Evolutionary conservation across 2,329 filamentous ascomycete species (phyloP).

Genomic region (Hypoxylon sp.): DNA sequence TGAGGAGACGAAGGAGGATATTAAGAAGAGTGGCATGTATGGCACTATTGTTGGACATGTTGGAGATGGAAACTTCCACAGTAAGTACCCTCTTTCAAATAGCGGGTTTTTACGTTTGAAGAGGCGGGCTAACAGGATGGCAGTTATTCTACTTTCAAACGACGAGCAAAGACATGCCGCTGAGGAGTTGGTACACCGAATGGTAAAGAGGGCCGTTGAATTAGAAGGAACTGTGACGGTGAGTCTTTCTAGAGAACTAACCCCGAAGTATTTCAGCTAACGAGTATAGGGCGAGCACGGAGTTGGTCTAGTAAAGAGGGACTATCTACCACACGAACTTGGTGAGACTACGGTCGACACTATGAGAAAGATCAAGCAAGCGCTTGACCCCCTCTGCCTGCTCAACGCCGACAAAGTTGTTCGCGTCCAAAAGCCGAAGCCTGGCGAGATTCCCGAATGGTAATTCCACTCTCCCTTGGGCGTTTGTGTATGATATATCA

Average conservation of each 20-base stretch:
- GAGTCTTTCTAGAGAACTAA: constrained; percentile 44
- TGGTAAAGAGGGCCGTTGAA: constrained; percentile 89
- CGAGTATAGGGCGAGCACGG: constrained; percentile 79
- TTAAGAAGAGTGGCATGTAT: constrained; percentile 69
- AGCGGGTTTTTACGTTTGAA: no score
- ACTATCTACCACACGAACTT: constrained; percentile 85
- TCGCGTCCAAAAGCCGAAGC: constrained; percentile 69
- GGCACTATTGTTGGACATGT: constrained; percentile 79
- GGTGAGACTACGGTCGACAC: constrained; percentile 81
- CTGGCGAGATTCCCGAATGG: constrained; percentile 64
- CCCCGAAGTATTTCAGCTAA: constrained; percentile 12
- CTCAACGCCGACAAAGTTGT: constrained; percentile 80
- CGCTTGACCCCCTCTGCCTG: constrained; percentile 81
- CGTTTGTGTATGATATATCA: constrained; percentile 20
- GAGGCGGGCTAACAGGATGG: constrained; percentile 32
- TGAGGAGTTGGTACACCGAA: constrained; percentile 81
- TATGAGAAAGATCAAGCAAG: constrained; percentile 88
- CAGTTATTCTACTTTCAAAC: constrained; percentile 71
- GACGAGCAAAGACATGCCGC: constrained; percentile 76
- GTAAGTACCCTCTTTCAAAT: constrained; percentile 52
- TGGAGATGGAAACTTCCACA: constrained; percentile 84
- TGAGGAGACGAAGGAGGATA: constrained; percentile 78
- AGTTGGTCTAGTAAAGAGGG: constrained; percentile 86
- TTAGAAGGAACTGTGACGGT: constrained; percentile 87
- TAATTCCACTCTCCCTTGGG: constrained; percentile 45